These are phyloP conservation scores for Kazachstania africana DNA, from an alignment of 805 yeast species.

Conservation along the genomic window DNA sequence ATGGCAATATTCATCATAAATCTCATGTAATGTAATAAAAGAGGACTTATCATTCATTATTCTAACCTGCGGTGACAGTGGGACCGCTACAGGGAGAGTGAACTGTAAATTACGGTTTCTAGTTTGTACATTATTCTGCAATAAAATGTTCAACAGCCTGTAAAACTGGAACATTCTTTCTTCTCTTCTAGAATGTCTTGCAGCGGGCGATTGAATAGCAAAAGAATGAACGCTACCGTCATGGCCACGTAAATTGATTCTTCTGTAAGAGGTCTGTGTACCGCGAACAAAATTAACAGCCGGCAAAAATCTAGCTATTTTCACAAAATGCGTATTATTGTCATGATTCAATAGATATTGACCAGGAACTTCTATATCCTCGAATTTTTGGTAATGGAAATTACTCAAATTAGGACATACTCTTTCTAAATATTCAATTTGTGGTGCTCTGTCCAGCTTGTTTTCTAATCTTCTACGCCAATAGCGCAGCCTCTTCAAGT, in stretches of 20 bases:
- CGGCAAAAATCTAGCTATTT: conserved; percentile 87
- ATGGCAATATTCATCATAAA: conserved; percentile 81
- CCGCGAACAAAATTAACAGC: conserved; percentile 82
- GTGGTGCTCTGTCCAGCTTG: conserved; percentile 74
- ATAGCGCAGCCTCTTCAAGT: conserved; percentile 67
- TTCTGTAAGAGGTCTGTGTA: conserved; percentile 77
- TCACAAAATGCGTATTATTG: conserved; percentile 78
- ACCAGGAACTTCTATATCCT: conserved; percentile 95
- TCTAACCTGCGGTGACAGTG: conserved; percentile 88
- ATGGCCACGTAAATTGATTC: conserved; percentile 82
- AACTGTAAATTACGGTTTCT: conserved; percentile 76
- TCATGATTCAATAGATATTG: conserved; percentile 86
- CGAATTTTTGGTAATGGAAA: conserved; percentile 96
- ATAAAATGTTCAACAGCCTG: conserved; percentile 73
- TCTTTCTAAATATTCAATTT: conserved; percentile 72
- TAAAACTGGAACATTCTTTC: conserved; percentile 88
- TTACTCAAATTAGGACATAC: conserved; percentile 91
- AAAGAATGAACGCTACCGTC: conserved; percentile 88
- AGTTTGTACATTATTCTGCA: conserved; percentile 74
- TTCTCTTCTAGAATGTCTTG: conserved; percentile 93
- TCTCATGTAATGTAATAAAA: conserved; percentile 59
- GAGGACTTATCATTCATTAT: conserved; percentile 75
- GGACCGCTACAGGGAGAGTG: conserved; percentile 84
- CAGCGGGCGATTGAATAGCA: conserved; percentile 96
- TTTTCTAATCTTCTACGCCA: conserved; percentile 94